Evolutionary conservation across 495 filamentous ascomycete species (phyloP).

Genomic region (Penicillium bialowiezense): DNA sequence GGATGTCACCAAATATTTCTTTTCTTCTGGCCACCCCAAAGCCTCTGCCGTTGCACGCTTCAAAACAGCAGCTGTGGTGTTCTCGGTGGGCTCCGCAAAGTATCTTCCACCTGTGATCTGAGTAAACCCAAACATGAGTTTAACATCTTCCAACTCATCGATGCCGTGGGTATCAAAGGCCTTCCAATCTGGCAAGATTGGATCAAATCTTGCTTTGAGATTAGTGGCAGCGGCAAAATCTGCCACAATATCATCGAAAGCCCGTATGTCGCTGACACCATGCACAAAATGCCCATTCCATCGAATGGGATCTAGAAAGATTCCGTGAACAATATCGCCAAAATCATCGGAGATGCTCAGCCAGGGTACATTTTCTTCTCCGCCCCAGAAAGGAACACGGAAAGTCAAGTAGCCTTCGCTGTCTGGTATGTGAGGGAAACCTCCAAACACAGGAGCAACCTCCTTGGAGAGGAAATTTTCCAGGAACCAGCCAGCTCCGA

Average conservation of each 20-base stretch:
- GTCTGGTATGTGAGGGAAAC: constrained; percentile 24
- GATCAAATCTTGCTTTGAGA: neutral
- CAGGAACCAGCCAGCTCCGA: constrained; percentile 24
- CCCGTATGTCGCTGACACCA: neutral
- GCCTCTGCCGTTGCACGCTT: constrained; percentile 6
- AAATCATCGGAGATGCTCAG: constrained; percentile 28
- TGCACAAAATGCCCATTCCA: constrained; percentile 6
- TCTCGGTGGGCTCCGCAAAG: constrained; percentile 4
- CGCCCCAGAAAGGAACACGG: constrained; percentile 23
- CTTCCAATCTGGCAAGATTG: constrained; percentile 10
- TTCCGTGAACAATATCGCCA: constrained; percentile 33
- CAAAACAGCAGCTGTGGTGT: constrained; percentile 1
- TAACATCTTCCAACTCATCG: constrained; percentile 11
- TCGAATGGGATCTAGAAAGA: constrained; percentile 24
- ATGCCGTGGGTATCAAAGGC: constrained; percentile 9
- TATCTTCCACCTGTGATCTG: constrained; percentile 8
- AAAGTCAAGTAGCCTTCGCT: constrained; percentile 20
- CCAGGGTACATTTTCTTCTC: constrained; percentile 26
- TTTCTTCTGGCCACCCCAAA: constrained; percentile 4
- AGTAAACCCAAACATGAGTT: constrained; percentile 16
- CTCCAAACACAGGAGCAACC: constrained; percentile 25
- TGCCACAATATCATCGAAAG: neutral
- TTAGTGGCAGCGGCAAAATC: neutral
- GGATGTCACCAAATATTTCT: neutral
- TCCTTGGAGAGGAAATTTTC: constrained; percentile 24